These are phyloP conservation scores for Cladophialophora yegresii DNA, from an alignment of 2,329 filamentous ascomycete genomes.

Conservation along the genomic window DNA sequence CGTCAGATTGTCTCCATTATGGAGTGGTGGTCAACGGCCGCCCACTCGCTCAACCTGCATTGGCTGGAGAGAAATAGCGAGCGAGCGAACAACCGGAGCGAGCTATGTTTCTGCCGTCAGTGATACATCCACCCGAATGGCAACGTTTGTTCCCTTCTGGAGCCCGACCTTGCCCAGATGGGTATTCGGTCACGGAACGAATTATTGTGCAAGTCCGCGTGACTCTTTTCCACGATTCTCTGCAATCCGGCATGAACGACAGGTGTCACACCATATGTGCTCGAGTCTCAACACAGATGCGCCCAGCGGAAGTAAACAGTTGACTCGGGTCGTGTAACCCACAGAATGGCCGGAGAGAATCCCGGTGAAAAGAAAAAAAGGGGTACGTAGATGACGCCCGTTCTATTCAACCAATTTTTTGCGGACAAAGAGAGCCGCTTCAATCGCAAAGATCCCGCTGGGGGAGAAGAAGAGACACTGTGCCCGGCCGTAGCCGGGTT, in stretches of 20 bases:
- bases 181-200: background rate
- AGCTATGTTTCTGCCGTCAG: slow-evolving; percentile 8
- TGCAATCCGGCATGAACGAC: slow-evolving; percentile 3
- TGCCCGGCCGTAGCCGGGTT: slow-evolving; percentile 1
- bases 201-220: background rate
- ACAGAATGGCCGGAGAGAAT: background rate
- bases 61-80: slow-evolving; percentile 4
- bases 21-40: background rate
- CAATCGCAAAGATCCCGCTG: background rate
- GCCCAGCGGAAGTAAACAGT: background rate
- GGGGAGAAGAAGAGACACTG: background rate
- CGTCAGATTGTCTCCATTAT: slow-evolving; percentile 5
- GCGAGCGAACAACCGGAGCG: background rate
- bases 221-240: slow-evolving; percentile 4
- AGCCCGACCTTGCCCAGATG: slow-evolving; percentile 9
- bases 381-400: background rate
- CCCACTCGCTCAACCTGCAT: background rate
- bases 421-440: slow-evolving; percentile 7
- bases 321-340: background rate
- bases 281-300: background rate
- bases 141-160: slow-evolving; percentile 5
- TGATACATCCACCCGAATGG: slow-evolving; percentile 7
- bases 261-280: background rate
- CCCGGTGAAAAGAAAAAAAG: slow-evolving; percentile 4
- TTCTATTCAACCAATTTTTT: slow-evolving; percentile 17